Evolutionary conservation across 495 filamentous ascomycete species (phyloP).

Genomic region (Hyaloscypha variabilis): DNA sequence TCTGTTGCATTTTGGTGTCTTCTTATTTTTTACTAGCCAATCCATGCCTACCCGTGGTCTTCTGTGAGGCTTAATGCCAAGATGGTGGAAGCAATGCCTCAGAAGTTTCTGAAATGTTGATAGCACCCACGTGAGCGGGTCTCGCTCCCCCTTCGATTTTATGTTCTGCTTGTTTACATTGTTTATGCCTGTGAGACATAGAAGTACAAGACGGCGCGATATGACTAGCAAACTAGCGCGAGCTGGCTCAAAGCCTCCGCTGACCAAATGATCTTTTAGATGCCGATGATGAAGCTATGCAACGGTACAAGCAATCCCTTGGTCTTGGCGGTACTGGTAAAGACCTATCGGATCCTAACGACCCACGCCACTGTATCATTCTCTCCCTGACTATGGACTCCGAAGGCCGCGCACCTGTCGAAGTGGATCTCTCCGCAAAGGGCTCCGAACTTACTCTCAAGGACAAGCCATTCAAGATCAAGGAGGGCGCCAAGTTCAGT

Average conservation of each 20-base stretch:
- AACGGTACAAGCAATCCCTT: slow-evolving; percentile 95
- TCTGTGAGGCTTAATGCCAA: no score
- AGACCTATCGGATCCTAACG: slow-evolving; percentile 69
- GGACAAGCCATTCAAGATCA: slow-evolving; percentile 91
- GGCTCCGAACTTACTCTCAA: slow-evolving; percentile 73
- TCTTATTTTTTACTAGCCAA: slow-evolving; percentile 1
- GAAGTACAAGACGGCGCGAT: no score
- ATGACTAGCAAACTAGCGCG: no score
- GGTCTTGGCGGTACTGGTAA: slow-evolving; percentile 68
- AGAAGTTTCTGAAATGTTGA: no score
- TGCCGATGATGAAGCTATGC: slow-evolving; percentile 84
- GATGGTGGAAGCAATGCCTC: no score
- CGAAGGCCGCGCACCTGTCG: slow-evolving; percentile 75
- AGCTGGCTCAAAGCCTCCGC: neutral
- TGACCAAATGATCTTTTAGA: slow-evolving; percentile 40
- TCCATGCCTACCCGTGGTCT: neutral
- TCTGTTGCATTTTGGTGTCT: neutral
- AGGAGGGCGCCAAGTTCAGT: slow-evolving; percentile 88
- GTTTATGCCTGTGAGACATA: no score
- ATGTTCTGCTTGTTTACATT: no score
- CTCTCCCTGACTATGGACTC: slow-evolving; percentile 83
- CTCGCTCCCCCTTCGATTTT: no score
- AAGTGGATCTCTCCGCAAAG: slow-evolving; percentile 73
- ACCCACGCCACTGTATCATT: slow-evolving; percentile 86
- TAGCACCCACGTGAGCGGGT: no score